phyloP scores from a whole-genome alignment of 352 stramenopile species.

The Phytophthora palmivora region DNA sequence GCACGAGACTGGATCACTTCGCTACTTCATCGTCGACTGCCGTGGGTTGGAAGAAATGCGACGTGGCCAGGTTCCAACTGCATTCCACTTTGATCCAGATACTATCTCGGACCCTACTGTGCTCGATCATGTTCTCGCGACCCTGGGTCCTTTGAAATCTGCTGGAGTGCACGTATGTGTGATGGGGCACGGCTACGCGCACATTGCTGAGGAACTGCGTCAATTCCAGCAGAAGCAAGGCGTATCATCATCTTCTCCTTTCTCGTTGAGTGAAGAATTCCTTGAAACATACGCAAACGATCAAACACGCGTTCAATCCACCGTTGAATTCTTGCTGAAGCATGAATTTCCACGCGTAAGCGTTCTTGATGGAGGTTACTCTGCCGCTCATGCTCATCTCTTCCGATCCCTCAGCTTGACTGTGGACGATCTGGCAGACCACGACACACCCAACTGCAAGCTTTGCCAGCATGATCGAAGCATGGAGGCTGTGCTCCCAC shows the following conservation, averaged over 20 bases:
- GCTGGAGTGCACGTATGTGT: conserved; percentile 77
- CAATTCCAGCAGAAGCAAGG: conserved; percentile 42
- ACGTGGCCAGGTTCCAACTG: conserved; percentile 72
- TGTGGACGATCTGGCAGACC: conserved; percentile 76
- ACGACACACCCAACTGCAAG: conserved; percentile 64
- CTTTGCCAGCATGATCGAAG: conserved; percentile 69
- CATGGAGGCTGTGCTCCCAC: conserved; percentile 18
- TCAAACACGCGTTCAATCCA: conserved; percentile 69
- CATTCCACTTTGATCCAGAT: conserved; percentile 81
- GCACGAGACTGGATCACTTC: conserved; percentile 47
- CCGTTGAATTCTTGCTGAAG: conserved; percentile 77
- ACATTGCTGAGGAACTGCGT: conserved; percentile 67
- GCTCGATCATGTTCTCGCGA: conserved; percentile 73
- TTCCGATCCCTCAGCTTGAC: conserved; percentile 59
- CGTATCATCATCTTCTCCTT: conserved; percentile 42
- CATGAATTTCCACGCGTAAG: conserved; percentile 79
- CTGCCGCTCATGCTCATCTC: conserved; percentile 60
- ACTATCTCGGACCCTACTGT: conserved; percentile 55
- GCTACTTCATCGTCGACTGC: conserved; percentile 86
- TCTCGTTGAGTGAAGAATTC: conserved; percentile 61
- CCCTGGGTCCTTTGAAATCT: conserved; percentile 65
- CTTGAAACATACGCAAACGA: conserved; percentile 75
- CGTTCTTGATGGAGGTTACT: conserved; percentile 77
- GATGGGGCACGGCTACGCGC: conserved; percentile 80
- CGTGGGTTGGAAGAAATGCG: conserved; percentile 49